These are phyloP conservation scores for Lasiosphaeriaceae sp. DNA, from an alignment of 495 filamentous ascomycete genomes.

Conservation along the genomic window DNA sequence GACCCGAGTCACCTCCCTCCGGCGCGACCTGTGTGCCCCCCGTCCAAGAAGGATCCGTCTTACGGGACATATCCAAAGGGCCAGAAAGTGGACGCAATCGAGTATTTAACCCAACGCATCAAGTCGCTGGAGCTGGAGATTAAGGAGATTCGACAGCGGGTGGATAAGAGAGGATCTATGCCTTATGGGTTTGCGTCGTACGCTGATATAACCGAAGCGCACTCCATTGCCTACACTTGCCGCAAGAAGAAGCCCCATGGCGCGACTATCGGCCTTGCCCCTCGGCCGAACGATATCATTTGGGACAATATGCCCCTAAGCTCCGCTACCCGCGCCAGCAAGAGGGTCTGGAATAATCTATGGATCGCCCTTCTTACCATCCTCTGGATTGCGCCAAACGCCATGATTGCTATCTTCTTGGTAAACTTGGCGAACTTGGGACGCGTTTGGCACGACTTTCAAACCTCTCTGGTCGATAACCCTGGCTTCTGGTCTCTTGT, in stretches of 20 bases:
- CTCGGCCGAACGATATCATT: conserved; percentile 86
- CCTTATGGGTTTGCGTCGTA: conserved; percentile 94
- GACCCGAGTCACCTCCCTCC: conserved; percentile 77
- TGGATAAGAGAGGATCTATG: conserved; percentile 84
- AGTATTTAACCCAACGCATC: conserved; percentile 85
- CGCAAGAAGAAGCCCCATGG: conserved; percentile 79
- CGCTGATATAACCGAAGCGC: conserved; percentile 79
- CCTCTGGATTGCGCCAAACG: conserved; percentile 92
- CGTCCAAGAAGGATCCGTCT: conserved; percentile 65
- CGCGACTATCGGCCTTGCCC: conserved; percentile 72
- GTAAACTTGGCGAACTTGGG: conserved; percentile 79
- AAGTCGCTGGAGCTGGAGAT: conserved; percentile 77
- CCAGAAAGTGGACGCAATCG: conserved; percentile 86
- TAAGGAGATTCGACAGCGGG: conserved; percentile 69
- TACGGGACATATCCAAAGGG: conserved; percentile 55
- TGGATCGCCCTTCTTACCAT: conserved; percentile 80
- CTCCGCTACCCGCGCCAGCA: conserved; percentile 62
- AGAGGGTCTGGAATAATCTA: conserved; percentile 70
- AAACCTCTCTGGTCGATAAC: conserved; percentile 56
- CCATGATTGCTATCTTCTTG: conserved; percentile 89
- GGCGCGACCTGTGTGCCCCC: conserved; percentile 72
- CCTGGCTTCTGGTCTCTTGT: conserved; percentile 74
- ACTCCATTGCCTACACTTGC: conserved; percentile 77
- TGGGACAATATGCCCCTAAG: conserved; percentile 86
- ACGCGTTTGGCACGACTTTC: conserved; percentile 74